Evolutionary conservation across 1,284 basidiomycete species (phyloP), one percentile per base, ranked within the genome.

Genomic region (Ustilago esculenta): DNA sequence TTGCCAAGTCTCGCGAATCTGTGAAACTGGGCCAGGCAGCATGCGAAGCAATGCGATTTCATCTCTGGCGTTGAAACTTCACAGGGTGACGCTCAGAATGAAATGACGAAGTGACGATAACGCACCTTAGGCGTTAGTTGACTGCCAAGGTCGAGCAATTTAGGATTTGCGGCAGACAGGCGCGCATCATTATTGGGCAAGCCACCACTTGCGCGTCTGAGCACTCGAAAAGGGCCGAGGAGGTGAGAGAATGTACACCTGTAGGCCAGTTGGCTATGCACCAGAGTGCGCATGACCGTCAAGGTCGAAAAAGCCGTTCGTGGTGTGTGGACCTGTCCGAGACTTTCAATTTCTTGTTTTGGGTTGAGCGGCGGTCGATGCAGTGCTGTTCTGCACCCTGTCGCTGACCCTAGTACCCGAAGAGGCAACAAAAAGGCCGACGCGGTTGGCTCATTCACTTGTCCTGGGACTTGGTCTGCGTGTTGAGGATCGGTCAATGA

Each of bases 261-360:
- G n/a, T n/a, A n/a, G n/a, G n/a, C n/a, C n/a, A n/a, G n/a, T n/a
- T n/a, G n/a, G n/a, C n/a, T n/a, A n/a, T n/a, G n/a, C n/a, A n/a
- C n/a, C n/a, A n/a, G n/a, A 21, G 35, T 27, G 32, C 42, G 55
- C 42, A 45, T 42, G 43, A 59, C 49, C 49, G 56, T 52, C 49
- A 59, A 59, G 49, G 33, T 59, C 49, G 49, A 24, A 43, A 52
- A 48, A 44, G 39, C 56, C 49, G 56, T 34, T 27, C 12, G 30
- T 21, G 50, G 33, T 15, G 18, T 14, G 34, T 39, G 23, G 41
- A 12, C 40, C 27, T 27, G 50, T 14, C 17, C 20, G 20, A 45
- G 17, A 3, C 23, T n/a, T 30, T 30, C 24, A n/a, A n/a, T n/a
- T n/a, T 45, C n/a, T 18, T 23, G 14, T 29, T 27, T 9, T 29